Evolutionary conservation across 2,329 filamentous ascomycete species (phyloP).

Genomic region (Stagonosporopsis chrysanthemi): DNA sequence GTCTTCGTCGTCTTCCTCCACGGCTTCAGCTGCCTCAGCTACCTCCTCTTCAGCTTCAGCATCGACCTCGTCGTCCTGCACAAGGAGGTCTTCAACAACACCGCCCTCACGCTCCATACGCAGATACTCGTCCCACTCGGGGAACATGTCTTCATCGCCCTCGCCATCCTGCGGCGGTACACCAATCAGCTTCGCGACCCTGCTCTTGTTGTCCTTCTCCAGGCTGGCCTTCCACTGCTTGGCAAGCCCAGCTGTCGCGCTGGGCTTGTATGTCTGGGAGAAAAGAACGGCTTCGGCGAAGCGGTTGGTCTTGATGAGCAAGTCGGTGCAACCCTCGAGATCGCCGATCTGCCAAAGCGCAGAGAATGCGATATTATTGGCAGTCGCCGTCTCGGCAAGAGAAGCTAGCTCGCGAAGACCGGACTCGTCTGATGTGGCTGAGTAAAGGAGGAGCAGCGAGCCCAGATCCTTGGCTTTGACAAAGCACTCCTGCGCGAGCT

Average conservation of each 20-base stretch:
- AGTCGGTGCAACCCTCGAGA: conserved; percentile 78
- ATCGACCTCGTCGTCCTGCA: conserved; percentile 43
- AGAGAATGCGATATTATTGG: conserved; percentile 93
- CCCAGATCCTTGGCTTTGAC: conserved; percentile 88
- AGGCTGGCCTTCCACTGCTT: conserved; percentile 81
- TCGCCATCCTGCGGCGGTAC: conserved; percentile 72
- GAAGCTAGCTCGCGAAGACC: conserved; percentile 76
- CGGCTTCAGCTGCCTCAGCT: conserved; percentile 42
- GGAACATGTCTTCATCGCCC: conserved; percentile 82
- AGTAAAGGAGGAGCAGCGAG: conserved; percentile 86
- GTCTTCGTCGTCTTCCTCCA: conserved; percentile 37
- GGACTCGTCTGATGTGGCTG: conserved; percentile 78
- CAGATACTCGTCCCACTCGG: conserved; percentile 93
- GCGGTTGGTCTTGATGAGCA: conserved; percentile 80
- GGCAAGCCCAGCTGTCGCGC: conserved; percentile 71
- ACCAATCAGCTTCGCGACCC: conserved; percentile 83
- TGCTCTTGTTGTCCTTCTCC: conserved; percentile 84
- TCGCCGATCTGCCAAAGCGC: conserved; percentile 88
- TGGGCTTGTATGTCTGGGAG: conserved; percentile 94
- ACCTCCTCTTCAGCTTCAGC: conserved; percentile 45
- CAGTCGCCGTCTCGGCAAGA: conserved; percentile 77
- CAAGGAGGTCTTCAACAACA: conserved; percentile 49
- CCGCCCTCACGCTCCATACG: conserved; percentile 77
- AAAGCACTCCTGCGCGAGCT: conserved; percentile 92
- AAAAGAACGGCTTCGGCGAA: conserved; percentile 88